A percentile compares a stretch with the other conserved stretches of the same genome.
These are phyloP conservation scores for Artomyces pyxidatus DNA, from an alignment of 768 basidiomycete species.

Conservation along the genomic window DNA sequence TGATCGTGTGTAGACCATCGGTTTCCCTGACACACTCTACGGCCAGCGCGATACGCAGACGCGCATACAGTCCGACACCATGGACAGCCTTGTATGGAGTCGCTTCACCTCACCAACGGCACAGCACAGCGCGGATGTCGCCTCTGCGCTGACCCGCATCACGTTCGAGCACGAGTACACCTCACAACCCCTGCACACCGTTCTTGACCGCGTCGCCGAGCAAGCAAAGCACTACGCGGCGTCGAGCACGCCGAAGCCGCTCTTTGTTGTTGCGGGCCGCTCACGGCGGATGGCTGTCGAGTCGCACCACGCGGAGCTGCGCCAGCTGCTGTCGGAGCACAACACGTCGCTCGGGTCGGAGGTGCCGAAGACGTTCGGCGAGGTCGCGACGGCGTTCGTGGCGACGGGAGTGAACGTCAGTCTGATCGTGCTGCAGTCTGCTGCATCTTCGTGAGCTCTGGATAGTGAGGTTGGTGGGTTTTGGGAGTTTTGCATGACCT, in stretches of 20 bases:
- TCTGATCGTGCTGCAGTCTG: slow-evolving; percentile 53
- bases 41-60: slow-evolving; percentile 55
- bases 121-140: slow-evolving; percentile 22
- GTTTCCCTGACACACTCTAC: slow-evolving; percentile 66
- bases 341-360: slow-evolving; percentile 41
- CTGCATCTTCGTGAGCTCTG: too few relatives aligned
- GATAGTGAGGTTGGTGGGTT: too few relatives aligned
- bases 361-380: slow-evolving; percentile 65
- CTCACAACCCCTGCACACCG: slow-evolving; percentile 45
- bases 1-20: slow-evolving; percentile 35
- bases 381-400: slow-evolving; percentile 64
- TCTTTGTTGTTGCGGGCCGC: slow-evolving; percentile 66
- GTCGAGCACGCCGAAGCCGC: slow-evolving; percentile 32
- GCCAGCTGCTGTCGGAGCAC: slow-evolving; percentile 33
- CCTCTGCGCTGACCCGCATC: slow-evolving; percentile 51
- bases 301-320: slow-evolving; percentile 52
- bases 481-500: too few relatives aligned
- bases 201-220: slow-evolving; percentile 35
- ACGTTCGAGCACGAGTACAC: slow-evolving; percentile 47
- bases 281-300: slow-evolving; percentile 62
- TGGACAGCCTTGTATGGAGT: slow-evolving; percentile 74
- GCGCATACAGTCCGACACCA: slow-evolving; percentile 68
- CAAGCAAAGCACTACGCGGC: slow-evolving; percentile 21
- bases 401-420: slow-evolving; percentile 41
- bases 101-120: slow-evolving; percentile 37